phyloP scores from a whole-genome alignment of 2,329 filamentous ascomycete species.

The Cercospora sp. region DNA sequence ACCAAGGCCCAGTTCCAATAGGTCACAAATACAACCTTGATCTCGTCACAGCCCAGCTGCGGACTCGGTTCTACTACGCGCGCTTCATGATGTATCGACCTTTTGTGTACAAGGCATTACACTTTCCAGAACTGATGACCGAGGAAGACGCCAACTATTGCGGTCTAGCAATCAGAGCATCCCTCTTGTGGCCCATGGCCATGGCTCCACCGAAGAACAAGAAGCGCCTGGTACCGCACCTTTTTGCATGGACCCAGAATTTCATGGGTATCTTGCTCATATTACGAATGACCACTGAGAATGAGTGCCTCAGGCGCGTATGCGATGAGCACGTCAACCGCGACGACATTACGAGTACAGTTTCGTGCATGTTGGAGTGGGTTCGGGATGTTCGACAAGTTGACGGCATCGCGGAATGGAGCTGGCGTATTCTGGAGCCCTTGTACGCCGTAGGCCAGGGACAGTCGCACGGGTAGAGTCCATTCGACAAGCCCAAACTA shows the following conservation, averaged over 20 bases:
- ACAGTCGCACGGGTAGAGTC: slow-evolving; percentile 1
- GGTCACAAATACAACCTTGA: slow-evolving; percentile 57
- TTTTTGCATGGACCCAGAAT: slow-evolving; percentile 65
- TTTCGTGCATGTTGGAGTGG: slow-evolving; percentile 59
- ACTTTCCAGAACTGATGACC: slow-evolving; percentile 56
- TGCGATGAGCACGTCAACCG: slow-evolving; percentile 51
- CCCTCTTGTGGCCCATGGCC: slow-evolving; percentile 61
- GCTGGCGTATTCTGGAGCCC: slow-evolving; percentile 54
- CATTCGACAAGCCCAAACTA: neutral
- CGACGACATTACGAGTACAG: slow-evolving; percentile 53
- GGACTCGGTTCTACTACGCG: slow-evolving; percentile 60
- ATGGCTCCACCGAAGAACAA: slow-evolving; percentile 58
- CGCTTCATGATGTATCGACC: slow-evolving; percentile 60
- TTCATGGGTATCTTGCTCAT: slow-evolving; percentile 60
- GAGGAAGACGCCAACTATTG: slow-evolving; percentile 56
- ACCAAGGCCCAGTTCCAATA: slow-evolving; percentile 48
- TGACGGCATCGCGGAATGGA: slow-evolving; percentile 58
- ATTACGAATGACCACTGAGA: slow-evolving; percentile 56
- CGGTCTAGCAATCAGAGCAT: slow-evolving; percentile 58
- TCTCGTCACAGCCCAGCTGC: slow-evolving; percentile 58
- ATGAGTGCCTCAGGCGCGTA: slow-evolving; percentile 54
- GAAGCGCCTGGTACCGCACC: slow-evolving; percentile 60
- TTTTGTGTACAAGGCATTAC: slow-evolving; percentile 61
- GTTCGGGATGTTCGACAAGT: slow-evolving; percentile 57
- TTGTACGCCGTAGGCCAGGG: slow-evolving; percentile 39